phyloP scores from a whole-genome alignment of 208 protist species.

The Spironucleus salmonicida region DNA sequence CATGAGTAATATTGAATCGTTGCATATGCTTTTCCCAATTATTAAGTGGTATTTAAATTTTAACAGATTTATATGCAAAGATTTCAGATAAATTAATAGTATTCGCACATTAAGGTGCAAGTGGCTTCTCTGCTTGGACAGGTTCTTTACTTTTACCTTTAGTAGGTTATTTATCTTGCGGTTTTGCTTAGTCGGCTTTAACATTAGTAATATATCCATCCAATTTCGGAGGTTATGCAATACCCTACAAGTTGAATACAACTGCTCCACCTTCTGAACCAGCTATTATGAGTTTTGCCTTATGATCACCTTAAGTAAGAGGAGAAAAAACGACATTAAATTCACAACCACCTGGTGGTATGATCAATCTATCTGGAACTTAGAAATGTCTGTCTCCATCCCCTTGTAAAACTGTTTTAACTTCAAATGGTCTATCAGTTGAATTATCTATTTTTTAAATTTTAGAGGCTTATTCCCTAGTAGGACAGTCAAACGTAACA shows the following conservation, averaged over 20 bases:
- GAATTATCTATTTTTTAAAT: not conserved
- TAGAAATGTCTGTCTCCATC: not conserved
- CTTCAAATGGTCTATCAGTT: not conserved
- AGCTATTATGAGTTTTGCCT: not conserved
- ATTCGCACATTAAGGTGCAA: not conserved
- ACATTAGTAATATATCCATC: constrained; percentile 15
- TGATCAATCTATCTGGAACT: constrained; percentile 20
- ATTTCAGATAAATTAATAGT: not conserved
- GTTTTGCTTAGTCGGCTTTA: too few species aligned
- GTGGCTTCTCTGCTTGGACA: too few species aligned
- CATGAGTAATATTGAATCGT: not conserved
- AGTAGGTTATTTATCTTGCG: not conserved
- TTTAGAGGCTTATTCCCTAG: not conserved
- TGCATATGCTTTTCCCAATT: constrained; percentile 27
- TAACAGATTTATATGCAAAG: not conserved
- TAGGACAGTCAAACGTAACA: not conserved
- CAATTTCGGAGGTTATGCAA: not conserved
- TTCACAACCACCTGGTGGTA: constrained; percentile 10
- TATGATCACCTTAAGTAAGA: not conserved
- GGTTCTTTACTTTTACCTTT: not conserved
- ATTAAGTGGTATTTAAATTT: not conserved
- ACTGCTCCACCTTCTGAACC: constrained; percentile 7
- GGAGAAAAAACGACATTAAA: constrained; percentile 24
- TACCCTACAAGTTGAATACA: not conserved
- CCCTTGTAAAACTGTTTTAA: not conserved